Conservation (phyloP, 208 protist species). For the Porcisia deanei region DNA sequence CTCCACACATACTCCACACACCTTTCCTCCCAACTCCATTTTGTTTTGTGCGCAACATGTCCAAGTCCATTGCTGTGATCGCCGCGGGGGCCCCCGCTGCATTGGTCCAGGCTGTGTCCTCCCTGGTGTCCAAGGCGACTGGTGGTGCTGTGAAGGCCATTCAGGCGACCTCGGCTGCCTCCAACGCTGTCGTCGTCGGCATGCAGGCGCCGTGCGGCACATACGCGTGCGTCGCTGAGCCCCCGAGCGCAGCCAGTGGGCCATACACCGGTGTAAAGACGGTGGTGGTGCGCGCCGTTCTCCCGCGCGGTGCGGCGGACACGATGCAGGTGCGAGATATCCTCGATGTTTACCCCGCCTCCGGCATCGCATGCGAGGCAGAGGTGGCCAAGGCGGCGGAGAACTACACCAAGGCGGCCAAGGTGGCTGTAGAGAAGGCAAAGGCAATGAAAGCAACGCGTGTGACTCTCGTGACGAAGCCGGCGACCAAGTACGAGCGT, state of each 20-base stretch:
- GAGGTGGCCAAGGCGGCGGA: constrained; percentile 51
- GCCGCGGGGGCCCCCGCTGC: constrained; percentile 59
- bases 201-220: constrained; percentile 52
- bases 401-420: constrained; percentile 59
- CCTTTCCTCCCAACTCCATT: neutral
- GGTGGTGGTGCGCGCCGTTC: constrained; percentile 68
- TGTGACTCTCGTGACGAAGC: constrained; percentile 80
- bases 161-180: constrained; percentile 43
- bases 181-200: constrained; percentile 68
- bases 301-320: constrained; percentile 51
- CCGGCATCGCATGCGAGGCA: constrained; percentile 57
- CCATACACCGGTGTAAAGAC: constrained; percentile 65
- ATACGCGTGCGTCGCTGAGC: constrained; percentile 59
- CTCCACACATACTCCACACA: constrained; percentile 8
- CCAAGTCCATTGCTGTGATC: constrained; percentile 67
- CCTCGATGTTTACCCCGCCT: constrained; percentile 70
- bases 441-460: constrained; percentile 54
- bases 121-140: constrained; percentile 63
- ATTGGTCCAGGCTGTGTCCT: constrained; percentile 59
- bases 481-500: constrained; percentile 63
- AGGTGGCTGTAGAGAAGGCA: constrained; percentile 68
- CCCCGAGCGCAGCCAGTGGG: constrained; percentile 26
- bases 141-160: constrained; percentile 49
- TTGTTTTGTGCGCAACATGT: constrained; percentile 42
- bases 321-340: constrained; percentile 73